Evolutionary conservation across 305 asterid species (phyloP).

Genomic region (Solanum hybrid): DNA sequence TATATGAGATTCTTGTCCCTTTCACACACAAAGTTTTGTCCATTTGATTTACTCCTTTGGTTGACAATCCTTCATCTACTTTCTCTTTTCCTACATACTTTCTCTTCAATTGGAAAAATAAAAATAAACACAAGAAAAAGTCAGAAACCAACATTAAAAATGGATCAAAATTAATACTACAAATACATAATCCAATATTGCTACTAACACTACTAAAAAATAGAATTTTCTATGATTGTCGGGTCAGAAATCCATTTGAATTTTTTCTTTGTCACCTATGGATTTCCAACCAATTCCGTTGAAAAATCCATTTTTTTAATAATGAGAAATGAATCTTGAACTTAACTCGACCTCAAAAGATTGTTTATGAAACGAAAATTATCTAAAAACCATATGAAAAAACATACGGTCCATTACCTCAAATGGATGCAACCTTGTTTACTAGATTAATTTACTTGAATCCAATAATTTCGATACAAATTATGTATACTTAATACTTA

Average conservation of each 20-base stretch:
- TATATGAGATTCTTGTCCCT: constrained; percentile 72
- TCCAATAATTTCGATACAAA: background rate
- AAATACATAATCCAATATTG: background rate
- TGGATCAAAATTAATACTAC: background rate
- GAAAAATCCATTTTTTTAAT: background rate
- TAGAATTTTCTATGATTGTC: rapidly evolving
- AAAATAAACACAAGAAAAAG: background rate
- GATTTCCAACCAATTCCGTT: rapidly evolving
- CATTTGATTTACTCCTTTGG: constrained; percentile 51
- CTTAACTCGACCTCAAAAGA: background rate
- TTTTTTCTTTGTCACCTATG: background rate
- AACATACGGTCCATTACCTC: background rate
- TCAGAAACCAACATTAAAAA: background rate
- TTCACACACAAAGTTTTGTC: constrained; percentile 59
- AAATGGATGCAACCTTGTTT: background rate
- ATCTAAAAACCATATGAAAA: background rate
- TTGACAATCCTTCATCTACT: constrained; percentile 16
- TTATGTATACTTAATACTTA: background rate
- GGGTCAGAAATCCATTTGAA: background rate
- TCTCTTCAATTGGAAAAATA: constrained; percentile 23
- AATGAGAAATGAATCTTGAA: background rate
- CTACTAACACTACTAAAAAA: background rate
- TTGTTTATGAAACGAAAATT: background rate
- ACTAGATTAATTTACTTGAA: background rate
- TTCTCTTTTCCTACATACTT: constrained; percentile 54